Evolutionary conservation across 495 filamentous ascomycete genomes (phyloP), one percentile per base, ranked within the genome.

Genomic region (Hypoxylon trugodes): DNA sequence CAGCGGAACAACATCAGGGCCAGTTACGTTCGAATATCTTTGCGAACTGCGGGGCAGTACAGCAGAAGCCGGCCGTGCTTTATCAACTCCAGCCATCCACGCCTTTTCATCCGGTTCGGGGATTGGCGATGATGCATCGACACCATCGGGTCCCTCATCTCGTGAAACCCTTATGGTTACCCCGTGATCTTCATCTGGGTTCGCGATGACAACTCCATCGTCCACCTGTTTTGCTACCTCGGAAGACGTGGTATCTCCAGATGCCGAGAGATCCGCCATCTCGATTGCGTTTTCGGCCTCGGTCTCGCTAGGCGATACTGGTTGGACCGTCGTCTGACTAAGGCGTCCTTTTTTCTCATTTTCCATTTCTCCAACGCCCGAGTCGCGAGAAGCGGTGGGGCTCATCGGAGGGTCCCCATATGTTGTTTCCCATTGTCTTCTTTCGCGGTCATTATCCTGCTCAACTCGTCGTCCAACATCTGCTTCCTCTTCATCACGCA

Each of bases 401-500:
- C 58, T 50, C 42, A 38, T 53, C 46, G 51, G 55, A 10, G 70
- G 63, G 30, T 90, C 80, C 13, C 88, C 89, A 66, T 95, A 96
- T 28, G 84, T 81, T 10, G 84, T 84, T 73, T 97, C 93, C 94
- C 94, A 98, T 65, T 87, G 83, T 22, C 79, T 77, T 16, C 88
- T 82, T 47, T 96, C 93, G 8, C 79, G 77, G 6, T 81, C 76
- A 32, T 88, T 90, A 25, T 81, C 80, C 51, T 89, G 82, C 64
- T 94, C 89, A 6, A 96, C 68, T 52, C 82, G 81, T 46, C 85
- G 79, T 1, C 89, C 91, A 2, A 85, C 79, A 49, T 86, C 84
- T 36, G 85, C 85, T 60, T 98, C 92, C 37, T 87, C 84, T 65
- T 85, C 82, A n/a, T 92, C 82, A 8, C 86, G 79, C 64, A 81